Percentiles rank a stretch among this genome's conserved stretches.
These are phyloP conservation scores for Chimonanthus praecox DNA, from an alignment of 164 flowering plant genomes.

Conservation along the genomic window DNA sequence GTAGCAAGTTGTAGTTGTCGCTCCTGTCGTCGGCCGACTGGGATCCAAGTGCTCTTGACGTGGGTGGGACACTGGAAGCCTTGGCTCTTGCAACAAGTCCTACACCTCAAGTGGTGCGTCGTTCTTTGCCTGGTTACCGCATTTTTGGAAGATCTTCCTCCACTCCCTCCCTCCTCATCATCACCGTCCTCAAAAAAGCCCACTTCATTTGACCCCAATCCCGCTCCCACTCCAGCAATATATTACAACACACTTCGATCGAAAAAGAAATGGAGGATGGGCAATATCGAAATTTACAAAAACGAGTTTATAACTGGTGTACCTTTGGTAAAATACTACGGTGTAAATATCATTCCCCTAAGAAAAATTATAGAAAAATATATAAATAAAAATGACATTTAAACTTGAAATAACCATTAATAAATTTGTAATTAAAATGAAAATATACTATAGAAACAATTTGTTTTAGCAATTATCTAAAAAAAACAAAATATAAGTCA, in stretches of 20 bases:
- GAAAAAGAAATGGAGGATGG: no score
- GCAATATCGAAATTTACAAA: no score
- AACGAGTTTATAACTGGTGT: no score
- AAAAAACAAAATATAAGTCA: no score
- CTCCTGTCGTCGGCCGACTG: slow-evolving; percentile 69
- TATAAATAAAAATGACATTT: no score
- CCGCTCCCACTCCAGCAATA: slow-evolving; percentile 16
- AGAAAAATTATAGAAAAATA: no score
- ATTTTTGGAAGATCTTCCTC: slow-evolving; percentile 58
- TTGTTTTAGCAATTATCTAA: no score
- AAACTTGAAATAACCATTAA: no score
- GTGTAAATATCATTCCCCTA: no score
- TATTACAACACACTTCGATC: slow-evolving; percentile 14
- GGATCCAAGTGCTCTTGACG: slow-evolving; percentile 85
- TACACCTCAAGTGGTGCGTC: slow-evolving; percentile 65
- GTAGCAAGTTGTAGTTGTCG: slow-evolving; percentile 45
- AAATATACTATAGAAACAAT: no score
- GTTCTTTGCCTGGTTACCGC: slow-evolving; percentile 89
- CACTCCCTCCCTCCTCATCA: slow-evolving; percentile 27
- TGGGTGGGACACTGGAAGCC: slow-evolving; percentile 74
- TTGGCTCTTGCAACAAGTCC: slow-evolving; percentile 81
- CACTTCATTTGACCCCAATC: slow-evolving; percentile 6
- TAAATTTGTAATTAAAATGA: no score
- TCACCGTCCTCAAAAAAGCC: slow-evolving; percentile 8
- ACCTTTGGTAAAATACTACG: no score